Conservation (phyloP, 2,329 filamentous ascomycete species). For the Penicillium olsonii region DNA sequence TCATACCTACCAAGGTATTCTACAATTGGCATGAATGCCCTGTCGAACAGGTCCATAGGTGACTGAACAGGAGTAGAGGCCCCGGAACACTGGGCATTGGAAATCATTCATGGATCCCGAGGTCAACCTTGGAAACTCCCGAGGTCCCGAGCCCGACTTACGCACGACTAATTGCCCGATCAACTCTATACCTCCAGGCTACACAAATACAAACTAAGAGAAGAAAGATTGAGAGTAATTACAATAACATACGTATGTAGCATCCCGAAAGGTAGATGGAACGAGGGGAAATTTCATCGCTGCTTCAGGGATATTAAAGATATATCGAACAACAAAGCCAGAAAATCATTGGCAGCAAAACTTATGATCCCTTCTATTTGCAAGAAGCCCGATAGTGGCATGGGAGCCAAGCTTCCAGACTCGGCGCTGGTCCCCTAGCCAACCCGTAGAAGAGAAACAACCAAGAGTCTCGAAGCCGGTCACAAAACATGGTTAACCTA, state of each 20-base stretch:
- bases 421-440: conserved; percentile 26
- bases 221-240: conserved; percentile 18
- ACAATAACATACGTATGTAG: conserved; percentile 20
- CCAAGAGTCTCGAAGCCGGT: conserved; percentile 19
- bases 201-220: not conserved
- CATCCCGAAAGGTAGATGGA: conserved; percentile 22
- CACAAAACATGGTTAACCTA: conserved; percentile 52
- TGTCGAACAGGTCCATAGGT: too few relatives aligned
- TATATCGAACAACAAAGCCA: conserved; percentile 40
- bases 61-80: too few relatives aligned
- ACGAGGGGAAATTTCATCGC: conserved; percentile 41
- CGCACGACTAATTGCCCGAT: too few relatives aligned
- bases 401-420: conserved; percentile 25
- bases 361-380: conserved; percentile 42
- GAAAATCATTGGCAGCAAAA: conserved; percentile 39
- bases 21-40: too few relatives aligned
- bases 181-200: not conserved
- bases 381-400: conserved; percentile 31
- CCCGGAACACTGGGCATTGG: too few relatives aligned
- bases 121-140: too few relatives aligned
- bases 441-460: conserved; percentile 22
- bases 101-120: too few relatives aligned
- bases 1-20: too few relatives aligned
- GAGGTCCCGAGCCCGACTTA: too few relatives aligned
- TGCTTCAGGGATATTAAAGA: conserved; percentile 44